phyloP scores from a whole-genome alignment of 129 eudicot species.

The Chrysanthemum makinoi region DNA sequence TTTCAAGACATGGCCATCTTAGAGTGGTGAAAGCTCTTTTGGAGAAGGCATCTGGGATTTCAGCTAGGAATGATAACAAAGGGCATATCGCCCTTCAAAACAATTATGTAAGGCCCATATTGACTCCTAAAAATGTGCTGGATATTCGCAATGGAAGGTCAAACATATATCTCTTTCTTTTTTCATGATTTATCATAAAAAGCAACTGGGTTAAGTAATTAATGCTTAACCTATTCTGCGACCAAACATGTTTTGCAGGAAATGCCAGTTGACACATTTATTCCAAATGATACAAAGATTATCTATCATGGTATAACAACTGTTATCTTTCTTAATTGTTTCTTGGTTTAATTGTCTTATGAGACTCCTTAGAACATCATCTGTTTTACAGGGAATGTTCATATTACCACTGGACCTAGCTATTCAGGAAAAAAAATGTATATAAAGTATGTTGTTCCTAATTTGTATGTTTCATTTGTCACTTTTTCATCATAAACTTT shows the following conservation, averaged over 20 bases:
- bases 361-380: neutral
- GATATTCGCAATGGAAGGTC: no score
- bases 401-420: constrained; percentile 86
- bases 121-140: no score
- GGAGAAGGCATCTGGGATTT: no score
- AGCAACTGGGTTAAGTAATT: neutral
- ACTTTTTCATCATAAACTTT: constrained; percentile 17
- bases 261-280: constrained; percentile 93
- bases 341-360: constrained; percentile 10
- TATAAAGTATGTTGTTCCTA: constrained; percentile 68
- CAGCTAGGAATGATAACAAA: no score
- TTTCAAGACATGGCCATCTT: no score
- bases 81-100: no score
- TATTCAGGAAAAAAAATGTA: constrained; percentile 94
- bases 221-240: constrained; percentile 14
- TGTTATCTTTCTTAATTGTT: constrained; percentile 2
- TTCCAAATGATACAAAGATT: constrained; percentile 87
- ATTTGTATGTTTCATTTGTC: constrained; percentile 4
- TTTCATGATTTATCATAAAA: no score
- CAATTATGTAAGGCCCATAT: no score
- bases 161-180: no score
- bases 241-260: constrained; percentile 94
- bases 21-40: no score
- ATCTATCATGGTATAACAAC: constrained; percentile 50
- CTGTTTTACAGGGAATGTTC: constrained; percentile 58